Evolutionary conservation across 768 basidiomycete species (phyloP).

Genomic region (Tylopilus sp.): DNA sequence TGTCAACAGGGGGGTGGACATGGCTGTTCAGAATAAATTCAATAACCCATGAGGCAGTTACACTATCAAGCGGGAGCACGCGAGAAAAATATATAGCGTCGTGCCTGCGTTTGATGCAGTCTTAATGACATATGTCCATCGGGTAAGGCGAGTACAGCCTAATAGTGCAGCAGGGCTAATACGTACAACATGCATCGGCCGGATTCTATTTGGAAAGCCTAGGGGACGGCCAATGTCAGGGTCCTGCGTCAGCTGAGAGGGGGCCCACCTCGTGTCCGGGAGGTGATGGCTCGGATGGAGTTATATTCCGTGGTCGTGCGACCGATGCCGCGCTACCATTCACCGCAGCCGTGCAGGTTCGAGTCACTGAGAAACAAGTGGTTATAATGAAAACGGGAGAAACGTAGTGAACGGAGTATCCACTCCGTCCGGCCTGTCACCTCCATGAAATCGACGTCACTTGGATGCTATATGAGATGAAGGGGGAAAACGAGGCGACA

Average conservation of each 20-base stretch:
- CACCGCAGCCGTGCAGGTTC: constrained; percentile 2
- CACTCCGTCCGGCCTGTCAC: constrained; percentile 1
- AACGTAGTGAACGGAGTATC: background rate
- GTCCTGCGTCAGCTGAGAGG: constrained; percentile 7
- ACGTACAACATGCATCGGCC: constrained; percentile 22
- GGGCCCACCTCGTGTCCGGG: background rate
- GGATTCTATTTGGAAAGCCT: constrained; percentile 19
- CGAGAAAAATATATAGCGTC: constrained; percentile 5
- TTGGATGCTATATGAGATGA: constrained; percentile 10
- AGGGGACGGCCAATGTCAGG: constrained; percentile 7
- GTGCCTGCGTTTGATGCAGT: constrained; percentile 12
- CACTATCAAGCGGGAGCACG: constrained; percentile 15
- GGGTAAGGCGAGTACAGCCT: constrained; percentile 12
- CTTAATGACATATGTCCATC: constrained; percentile 13
- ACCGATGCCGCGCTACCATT: background rate
- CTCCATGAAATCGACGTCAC: background rate
- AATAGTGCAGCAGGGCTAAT: constrained; percentile 20
- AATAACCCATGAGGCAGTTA: constrained; percentile 17
- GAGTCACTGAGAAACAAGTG: background rate
- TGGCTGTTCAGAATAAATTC: constrained; percentile 8
- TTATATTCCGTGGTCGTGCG: background rate
- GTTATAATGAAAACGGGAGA: constrained; percentile 5
- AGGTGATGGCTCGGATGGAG: background rate
- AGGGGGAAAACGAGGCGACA: background rate
- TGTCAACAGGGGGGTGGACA: constrained; percentile 10